Evolutionary conservation across 768 basidiomycete genomes (phyloP).

Genomic region (Wakefieldia striispora): DNA sequence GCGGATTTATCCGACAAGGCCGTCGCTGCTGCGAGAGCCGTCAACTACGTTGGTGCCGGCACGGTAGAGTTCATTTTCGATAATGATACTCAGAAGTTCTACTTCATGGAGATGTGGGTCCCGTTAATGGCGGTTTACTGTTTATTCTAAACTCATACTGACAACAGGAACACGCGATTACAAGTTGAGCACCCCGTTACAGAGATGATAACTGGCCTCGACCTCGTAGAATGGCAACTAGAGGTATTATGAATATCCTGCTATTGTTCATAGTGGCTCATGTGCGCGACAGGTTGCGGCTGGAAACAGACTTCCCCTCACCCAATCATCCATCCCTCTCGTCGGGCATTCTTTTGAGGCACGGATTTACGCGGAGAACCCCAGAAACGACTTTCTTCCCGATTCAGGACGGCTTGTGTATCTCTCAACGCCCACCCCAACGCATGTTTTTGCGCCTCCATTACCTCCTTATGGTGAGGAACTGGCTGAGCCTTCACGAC

Average conservation of each 20-base stretch:
- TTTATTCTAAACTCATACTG: neutral
- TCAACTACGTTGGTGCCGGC: constrained; percentile 87
- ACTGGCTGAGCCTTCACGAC: constrained; percentile 19
- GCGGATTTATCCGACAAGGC: constrained; percentile 84
- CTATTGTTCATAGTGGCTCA: constrained; percentile 1
- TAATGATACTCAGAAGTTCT: constrained; percentile 82
- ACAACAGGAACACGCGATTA: constrained; percentile 71
- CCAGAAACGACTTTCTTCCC: too few relatives aligned
- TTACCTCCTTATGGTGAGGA: constrained; percentile 32
- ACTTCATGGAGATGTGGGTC: constrained; percentile 78
- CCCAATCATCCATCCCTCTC: constrained; percentile 79
- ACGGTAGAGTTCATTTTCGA: constrained; percentile 98
- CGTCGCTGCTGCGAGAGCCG: constrained; percentile 88
- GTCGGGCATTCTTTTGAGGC: constrained; percentile 93
- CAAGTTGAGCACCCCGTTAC: constrained; percentile 94
- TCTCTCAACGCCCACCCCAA: constrained; percentile 70
- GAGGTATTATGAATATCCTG: constrained; percentile 44
- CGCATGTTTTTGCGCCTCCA: constrained; percentile 61
- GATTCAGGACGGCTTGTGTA: too few relatives aligned
- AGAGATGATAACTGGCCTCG: constrained; percentile 92
- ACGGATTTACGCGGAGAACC: constrained; percentile 96
- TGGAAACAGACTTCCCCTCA: constrained; percentile 81
- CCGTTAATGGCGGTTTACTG: neutral
- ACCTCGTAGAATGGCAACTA: constrained; percentile 95
- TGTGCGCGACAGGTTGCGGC: constrained; percentile 63